A percentile compares a stretch with the other conserved stretches of the same genome.
Evolutionary conservation across 352 stramenopile genomes (phyloP).

Genomic region (Phytophthora cactorum): DNA sequence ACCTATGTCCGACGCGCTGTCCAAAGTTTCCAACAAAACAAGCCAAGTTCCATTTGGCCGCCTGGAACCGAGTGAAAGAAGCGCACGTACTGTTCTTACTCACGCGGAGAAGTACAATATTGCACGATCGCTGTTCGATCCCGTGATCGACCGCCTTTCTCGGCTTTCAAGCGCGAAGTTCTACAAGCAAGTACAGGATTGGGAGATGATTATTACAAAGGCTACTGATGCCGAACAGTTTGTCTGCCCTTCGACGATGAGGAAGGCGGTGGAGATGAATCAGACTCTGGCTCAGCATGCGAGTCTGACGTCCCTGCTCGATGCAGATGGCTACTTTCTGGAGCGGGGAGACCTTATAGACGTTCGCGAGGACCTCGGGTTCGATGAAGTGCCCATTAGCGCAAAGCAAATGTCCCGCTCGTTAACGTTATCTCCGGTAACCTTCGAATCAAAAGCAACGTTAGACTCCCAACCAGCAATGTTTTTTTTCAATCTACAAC

Average conservation of each 20-base stretch:
- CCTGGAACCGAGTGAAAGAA: not conserved
- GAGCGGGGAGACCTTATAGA: too few species aligned
- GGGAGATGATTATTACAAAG: not conserved
- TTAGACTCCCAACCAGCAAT: not conserved
- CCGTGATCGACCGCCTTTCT: not conserved
- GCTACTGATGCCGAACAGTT: too few species aligned
- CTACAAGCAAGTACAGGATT: not conserved
- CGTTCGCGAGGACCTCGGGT: too few species aligned
- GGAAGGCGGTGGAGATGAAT: too few species aligned
- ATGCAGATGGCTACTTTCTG: too few species aligned
- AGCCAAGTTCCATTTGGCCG: conserved; percentile 1
- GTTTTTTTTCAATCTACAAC: too few species aligned
- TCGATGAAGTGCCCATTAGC: too few species aligned
- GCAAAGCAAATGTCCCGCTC: too few species aligned
- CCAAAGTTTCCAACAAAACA: not conserved
- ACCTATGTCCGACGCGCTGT: not conserved
- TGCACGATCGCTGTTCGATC: not conserved
- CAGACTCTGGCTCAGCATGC: too few species aligned
- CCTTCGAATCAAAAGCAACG: not conserved
- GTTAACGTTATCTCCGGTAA: too few species aligned
- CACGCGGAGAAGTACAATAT: conserved; percentile 2
- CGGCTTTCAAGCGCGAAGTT: not conserved
- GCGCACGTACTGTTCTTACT: not conserved
- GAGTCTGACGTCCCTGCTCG: too few species aligned
- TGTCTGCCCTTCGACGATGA: too few species aligned